These are phyloP conservation scores for Takashimella tepidaria DNA, from an alignment of 1,284 basidiomycete species.

Conservation along the genomic window DNA sequence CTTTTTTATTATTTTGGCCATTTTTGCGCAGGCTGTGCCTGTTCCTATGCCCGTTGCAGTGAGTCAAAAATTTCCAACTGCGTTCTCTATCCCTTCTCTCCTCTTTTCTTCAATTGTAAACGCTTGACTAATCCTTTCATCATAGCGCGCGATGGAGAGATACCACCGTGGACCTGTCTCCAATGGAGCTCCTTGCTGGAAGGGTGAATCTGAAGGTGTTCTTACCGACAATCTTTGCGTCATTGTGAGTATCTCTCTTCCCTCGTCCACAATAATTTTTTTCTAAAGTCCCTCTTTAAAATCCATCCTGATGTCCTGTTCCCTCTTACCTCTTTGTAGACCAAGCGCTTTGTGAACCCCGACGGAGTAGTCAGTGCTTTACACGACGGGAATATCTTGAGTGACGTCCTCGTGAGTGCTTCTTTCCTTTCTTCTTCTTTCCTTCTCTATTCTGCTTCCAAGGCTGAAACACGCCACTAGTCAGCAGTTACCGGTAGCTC, in stretches of 20 bases:
- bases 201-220: constrained; percentile 8
- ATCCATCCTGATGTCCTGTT: too few species aligned
- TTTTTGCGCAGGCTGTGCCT: constrained; percentile 15
- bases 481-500: not conserved
- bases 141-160: not conserved
- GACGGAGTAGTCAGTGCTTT: not conserved
- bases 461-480: not conserved
- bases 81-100: too few species aligned
- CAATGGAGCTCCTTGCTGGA: constrained; percentile 11
- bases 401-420: not conserved
- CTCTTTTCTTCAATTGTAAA: not conserved
- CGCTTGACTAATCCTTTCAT: too few species aligned
- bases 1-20: constrained; percentile 19
- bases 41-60: constrained; percentile 19
- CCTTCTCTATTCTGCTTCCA: not conserved
- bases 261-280: too few species aligned
- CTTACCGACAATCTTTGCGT: constrained; percentile 9
- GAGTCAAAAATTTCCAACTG: too few species aligned
- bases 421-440: not conserved
- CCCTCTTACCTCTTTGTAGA: not conserved
- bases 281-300: not conserved
- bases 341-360: not conserved
- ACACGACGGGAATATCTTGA: not conserved
- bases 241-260: constrained; percentile 10
- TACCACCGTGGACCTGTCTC: not conserved